These are phyloP conservation scores for Pseudocercospora vitis DNA, from an alignment of 2,329 filamentous ascomycete genomes.

Conservation along the genomic window DNA sequence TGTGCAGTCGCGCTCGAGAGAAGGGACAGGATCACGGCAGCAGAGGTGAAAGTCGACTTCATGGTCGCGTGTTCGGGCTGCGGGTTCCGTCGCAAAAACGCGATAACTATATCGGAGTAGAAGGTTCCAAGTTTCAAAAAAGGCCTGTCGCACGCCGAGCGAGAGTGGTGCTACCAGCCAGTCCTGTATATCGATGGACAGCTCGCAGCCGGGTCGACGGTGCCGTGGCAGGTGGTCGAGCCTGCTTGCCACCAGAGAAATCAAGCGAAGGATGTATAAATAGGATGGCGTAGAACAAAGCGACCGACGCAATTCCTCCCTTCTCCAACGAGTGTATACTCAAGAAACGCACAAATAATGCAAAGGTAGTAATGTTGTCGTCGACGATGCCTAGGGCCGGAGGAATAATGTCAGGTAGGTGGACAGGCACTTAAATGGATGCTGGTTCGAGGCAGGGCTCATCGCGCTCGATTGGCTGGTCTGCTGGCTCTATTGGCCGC, in stretches of 20 bases:
- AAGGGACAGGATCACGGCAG: constrained; percentile 36
- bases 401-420: not conserved
- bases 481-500: too few species aligned
- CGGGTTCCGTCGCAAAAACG: constrained; percentile 1
- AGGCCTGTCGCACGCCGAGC: constrained; percentile 1
- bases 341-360: constrained; percentile 4
- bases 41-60: constrained; percentile 32
- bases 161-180: constrained; percentile 11
- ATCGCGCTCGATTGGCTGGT: not conserved
- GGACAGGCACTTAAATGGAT: not conserved
- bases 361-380: constrained; percentile 4
- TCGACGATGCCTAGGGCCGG: not conserved
- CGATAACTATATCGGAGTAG: constrained; percentile 6
- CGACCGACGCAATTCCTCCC: constrained; percentile 8
- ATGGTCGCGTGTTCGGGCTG: constrained; percentile 22
- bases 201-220: constrained; percentile 6
- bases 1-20: constrained; percentile 32
- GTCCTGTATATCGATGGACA: constrained; percentile 10
- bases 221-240: constrained; percentile 4
- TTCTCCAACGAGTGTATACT: constrained; percentile 17
- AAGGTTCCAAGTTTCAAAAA: not conserved
- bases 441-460: not conserved
- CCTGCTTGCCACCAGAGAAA: constrained; percentile 14
- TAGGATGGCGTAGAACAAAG: constrained; percentile 13
- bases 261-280: constrained; percentile 10